Base-by-base conservation (phyloP, 768 basidiomycete species). In the Termitomyces sp. region DNA sequence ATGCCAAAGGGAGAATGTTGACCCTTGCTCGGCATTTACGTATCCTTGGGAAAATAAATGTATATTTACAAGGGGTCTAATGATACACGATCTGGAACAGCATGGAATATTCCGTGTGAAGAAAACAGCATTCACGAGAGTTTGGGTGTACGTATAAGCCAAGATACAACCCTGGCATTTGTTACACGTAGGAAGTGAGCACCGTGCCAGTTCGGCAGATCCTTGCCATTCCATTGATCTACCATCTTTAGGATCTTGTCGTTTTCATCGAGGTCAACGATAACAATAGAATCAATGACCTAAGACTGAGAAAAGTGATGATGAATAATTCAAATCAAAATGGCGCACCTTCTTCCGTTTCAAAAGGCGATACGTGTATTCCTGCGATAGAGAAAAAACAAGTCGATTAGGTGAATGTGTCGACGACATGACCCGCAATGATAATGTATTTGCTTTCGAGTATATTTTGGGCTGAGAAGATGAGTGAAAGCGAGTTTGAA, bases 201-300 rank as follows among this genome's bases (percentile, higher is more conserved):
- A 23, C 80, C 81, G 64, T 74, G 81, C 58, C 75, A 68, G 1
- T 72, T 74, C 17, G 84, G 79, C 23, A 78, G 69, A 17, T 80
- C 77, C 43, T 79, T 73, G 25, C 86, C 86, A 40, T 77, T 67
- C 80, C 85, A 83, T 61, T 83, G 79, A 58, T 88, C 84, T 34
- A 79, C 72, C 56, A 88, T 66, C 30, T 74, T 74, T 5, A 77
- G 68, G 48, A 89, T 86, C 70, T 78, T 84, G 56, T 84, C 79
- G 45, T 85, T 70, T 4, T 84, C 83, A 63, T 88, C 85, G 52
- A 89, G 68, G 58, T 88, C 84, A 5, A 88, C 80, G 9, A 78
- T 66, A 23, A 88, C 73, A 35, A 88, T 75, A 1, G 86, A 89
- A 39, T 82, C 75, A 30, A 87, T 71, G 9, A 73, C 64, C 86